Evolutionary conservation across 345 rosid genomes (phyloP).

Genomic region (Eucalyptus melliodora): DNA sequence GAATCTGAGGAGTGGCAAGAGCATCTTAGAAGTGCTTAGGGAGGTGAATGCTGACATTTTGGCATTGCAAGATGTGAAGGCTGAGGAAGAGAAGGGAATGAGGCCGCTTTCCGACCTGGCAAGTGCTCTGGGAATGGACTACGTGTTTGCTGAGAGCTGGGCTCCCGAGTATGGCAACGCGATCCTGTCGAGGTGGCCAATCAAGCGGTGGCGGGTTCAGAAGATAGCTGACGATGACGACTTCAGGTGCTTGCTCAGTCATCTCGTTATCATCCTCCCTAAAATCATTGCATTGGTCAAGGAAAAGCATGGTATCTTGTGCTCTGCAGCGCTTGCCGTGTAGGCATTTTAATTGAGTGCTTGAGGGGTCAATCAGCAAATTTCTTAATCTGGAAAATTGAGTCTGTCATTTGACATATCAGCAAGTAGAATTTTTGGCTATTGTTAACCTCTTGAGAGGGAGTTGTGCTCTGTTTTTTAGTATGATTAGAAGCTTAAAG

Average conservation of each 20-base stretch:
- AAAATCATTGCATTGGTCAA: neutral
- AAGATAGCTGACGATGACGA: constrained; percentile 77
- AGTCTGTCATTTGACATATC: neutral
- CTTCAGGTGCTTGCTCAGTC: constrained; percentile 42
- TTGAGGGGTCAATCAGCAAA: neutral
- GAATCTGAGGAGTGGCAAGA: constrained; percentile 37
- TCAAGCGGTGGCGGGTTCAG: constrained; percentile 67
- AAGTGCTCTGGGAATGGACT: constrained; percentile 63
- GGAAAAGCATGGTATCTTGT: neutral
- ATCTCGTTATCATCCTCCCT: neutral
- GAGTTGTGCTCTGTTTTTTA: neutral
- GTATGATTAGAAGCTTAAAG: neutral
- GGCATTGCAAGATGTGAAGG: constrained; percentile 89
- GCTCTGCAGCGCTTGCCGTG: neutral
- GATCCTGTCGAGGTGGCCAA: constrained; percentile 73
- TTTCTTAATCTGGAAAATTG: neutral
- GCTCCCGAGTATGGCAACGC: constrained; percentile 93
- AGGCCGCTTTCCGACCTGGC: constrained; percentile 86
- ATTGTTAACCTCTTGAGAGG: neutral
- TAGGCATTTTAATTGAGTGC: neutral
- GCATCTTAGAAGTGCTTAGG: constrained; percentile 66
- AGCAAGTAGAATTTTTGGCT: neutral
- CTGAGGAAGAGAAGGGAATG: constrained; percentile 79
- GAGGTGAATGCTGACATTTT: constrained; percentile 76
- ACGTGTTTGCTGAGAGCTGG: constrained; percentile 92